These are phyloP conservation scores for Debaryomyces robertsiae DNA, from an alignment of 1,139 yeast genomes.

Conservation along the genomic window DNA sequence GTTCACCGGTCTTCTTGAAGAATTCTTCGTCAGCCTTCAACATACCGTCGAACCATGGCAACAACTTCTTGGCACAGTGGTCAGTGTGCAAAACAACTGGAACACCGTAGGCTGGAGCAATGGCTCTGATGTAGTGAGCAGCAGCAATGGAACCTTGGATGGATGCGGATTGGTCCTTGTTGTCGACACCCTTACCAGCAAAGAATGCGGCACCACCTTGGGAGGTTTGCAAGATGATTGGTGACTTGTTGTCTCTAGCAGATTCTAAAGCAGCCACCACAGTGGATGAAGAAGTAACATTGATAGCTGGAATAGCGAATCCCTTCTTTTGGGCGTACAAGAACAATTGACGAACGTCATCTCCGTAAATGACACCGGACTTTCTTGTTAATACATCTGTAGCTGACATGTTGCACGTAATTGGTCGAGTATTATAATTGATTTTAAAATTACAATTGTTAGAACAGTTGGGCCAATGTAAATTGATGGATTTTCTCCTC, in stretches of 20 bases:
- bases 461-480: background rate
- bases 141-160: conserved; percentile 97
- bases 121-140: conserved; percentile 94
- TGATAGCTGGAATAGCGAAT: conserved; percentile 98
- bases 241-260: conserved; percentile 94
- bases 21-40: conserved; percentile 93
- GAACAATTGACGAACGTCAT: conserved; percentile 90
- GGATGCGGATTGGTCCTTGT: conserved; percentile 91
- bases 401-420: conserved; percentile 34
- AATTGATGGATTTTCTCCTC: conserved; percentile 11
- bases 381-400: conserved; percentile 79
- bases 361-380: conserved; percentile 98
- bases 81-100: conserved; percentile 98
- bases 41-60: conserved; percentile 99
- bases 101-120: conserved; percentile 95
- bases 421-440: background rate
- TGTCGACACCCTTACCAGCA: conserved; percentile 98
- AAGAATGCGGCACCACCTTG: conserved; percentile 99
- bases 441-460: background rate
- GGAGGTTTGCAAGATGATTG: conserved; percentile 95
- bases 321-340: conserved; percentile 91
- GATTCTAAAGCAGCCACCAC: conserved; percentile 98
- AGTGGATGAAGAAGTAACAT: conserved; percentile 96
- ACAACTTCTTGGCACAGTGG: conserved; percentile 97
- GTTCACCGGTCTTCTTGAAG: conserved; percentile 84